phyloP scores from a whole-genome alignment of 2,329 filamentous ascomycete species.

The Colletotrichum higginsianum region DNA sequence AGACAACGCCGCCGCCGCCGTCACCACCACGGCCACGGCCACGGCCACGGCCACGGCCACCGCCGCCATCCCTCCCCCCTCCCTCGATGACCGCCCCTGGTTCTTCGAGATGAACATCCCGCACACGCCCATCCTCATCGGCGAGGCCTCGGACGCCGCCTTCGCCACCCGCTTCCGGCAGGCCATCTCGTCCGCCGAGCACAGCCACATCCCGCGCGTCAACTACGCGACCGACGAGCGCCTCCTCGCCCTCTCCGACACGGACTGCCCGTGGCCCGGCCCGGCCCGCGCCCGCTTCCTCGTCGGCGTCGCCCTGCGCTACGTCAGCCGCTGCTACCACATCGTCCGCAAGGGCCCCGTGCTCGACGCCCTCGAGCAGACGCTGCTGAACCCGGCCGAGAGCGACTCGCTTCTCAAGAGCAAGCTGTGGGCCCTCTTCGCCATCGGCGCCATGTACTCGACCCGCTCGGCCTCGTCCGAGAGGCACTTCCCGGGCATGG shows the following conservation, averaged over 20 bases:
- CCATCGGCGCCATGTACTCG: slow-evolving; percentile 62
- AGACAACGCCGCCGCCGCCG: slow-evolving; percentile 22
- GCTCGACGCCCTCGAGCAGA: slow-evolving; percentile 54
- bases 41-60: no score
- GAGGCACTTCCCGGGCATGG: slow-evolving; percentile 58
- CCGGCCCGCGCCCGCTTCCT: slow-evolving; percentile 55
- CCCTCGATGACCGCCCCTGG: slow-evolving; percentile 50
- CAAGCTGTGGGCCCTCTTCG: slow-evolving; percentile 61
- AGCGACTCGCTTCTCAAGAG: slow-evolving; percentile 53
- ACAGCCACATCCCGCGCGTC: slow-evolving; percentile 52
- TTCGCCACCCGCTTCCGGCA: slow-evolving; percentile 56
- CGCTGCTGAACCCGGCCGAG: slow-evolving; percentile 53
- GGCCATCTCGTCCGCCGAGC: slow-evolving; percentile 49
- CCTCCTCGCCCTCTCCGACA: slow-evolving; percentile 48
- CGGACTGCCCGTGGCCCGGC: slow-evolving; percentile 56
- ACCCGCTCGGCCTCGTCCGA: slow-evolving; percentile 53
- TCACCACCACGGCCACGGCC: not conserved
- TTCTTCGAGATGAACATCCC: slow-evolving; percentile 53
- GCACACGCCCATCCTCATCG: slow-evolving; percentile 53
- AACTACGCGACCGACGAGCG: slow-evolving; percentile 53
- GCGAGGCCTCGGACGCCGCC: slow-evolving; percentile 54
- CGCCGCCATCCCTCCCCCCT: slow-evolving; percentile 38
- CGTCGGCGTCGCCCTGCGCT: slow-evolving; percentile 58
- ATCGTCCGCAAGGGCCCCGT: slow-evolving; percentile 57
- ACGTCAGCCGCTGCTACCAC: slow-evolving; percentile 58